phyloP scores from a whole-genome alignment of 495 filamentous ascomycete genomes.

The Penicillium salamii region DNA sequence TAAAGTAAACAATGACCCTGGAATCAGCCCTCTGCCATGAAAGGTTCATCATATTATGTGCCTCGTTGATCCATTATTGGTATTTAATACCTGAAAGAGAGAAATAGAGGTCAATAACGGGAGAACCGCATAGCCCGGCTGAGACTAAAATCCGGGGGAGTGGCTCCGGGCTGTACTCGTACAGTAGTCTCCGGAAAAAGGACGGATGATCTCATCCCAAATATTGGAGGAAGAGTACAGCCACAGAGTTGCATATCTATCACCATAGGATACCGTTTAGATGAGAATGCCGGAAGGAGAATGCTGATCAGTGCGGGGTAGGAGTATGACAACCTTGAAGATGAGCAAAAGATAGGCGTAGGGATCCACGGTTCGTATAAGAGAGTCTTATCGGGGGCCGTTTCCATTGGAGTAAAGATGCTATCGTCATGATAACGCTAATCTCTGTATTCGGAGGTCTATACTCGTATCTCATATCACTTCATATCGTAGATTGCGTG shows the following conservation, averaged over 20 bases:
- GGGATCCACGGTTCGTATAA: not conserved
- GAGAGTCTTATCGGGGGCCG: not conserved
- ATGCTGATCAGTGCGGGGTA: constrained; percentile 2
- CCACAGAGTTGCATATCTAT: too few species aligned
- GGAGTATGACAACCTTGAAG: too few species aligned
- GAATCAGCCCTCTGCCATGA: too few species aligned
- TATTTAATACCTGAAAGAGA: not conserved
- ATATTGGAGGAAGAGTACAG: too few species aligned
- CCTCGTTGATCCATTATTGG: too few species aligned
- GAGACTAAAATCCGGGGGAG: constrained; percentile 24
- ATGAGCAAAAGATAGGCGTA: too few species aligned
- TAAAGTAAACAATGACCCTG: too few species aligned
- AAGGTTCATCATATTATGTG: not conserved
- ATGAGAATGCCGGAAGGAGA: not conserved
- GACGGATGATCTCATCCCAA: not conserved
- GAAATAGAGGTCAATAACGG: not conserved
- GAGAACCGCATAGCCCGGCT: constrained; percentile 5
- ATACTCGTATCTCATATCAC: not conserved
- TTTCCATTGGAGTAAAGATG: not conserved
- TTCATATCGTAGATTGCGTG: too few species aligned
- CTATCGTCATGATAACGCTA: not conserved
- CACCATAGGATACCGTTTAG: too few species aligned
- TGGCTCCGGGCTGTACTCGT: too few species aligned
- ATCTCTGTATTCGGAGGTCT: too few species aligned
- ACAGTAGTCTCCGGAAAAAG: too few species aligned